A percentile compares a stretch with the other conserved stretches of the same genome.
These are phyloP conservation scores for Phanerochaete sordida DNA, from an alignment of 768 basidiomycete species.

Conservation along the genomic window DNA sequence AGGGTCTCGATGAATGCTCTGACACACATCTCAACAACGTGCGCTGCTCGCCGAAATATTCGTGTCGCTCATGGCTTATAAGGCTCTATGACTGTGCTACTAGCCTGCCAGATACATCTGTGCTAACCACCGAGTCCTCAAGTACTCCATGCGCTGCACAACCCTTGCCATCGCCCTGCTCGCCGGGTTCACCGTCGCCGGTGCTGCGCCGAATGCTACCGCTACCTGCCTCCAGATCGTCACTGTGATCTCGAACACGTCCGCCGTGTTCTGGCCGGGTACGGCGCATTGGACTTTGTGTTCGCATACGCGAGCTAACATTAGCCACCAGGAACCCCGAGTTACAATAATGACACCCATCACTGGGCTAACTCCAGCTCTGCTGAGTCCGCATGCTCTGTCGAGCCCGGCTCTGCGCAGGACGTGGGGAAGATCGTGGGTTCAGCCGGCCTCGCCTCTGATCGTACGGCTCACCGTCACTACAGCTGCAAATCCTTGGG, in stretches of 20 bases:
- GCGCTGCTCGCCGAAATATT: too few species aligned
- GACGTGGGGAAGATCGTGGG: constrained; percentile 51
- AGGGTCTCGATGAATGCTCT: too few species aligned
- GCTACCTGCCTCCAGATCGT: background rate
- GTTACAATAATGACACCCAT: constrained; percentile 39
- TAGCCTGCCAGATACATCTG: too few species aligned
- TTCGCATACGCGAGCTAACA: background rate
- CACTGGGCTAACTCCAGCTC: constrained; percentile 54
- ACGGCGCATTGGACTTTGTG: constrained; percentile 16
- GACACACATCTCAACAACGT: too few species aligned
- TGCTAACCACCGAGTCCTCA: too few species aligned
- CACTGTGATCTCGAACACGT: constrained; percentile 36
- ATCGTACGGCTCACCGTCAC: background rate
- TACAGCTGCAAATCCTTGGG: constrained; percentile 46
- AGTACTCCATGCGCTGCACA: background rate
- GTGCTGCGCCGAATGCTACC: background rate
- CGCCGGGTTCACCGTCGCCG: background rate
- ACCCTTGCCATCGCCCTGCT: background rate
- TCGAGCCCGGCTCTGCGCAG: constrained; percentile 51
- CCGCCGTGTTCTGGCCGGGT: constrained; percentile 45
- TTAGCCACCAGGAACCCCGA: constrained; percentile 3
- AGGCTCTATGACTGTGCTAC: too few species aligned
- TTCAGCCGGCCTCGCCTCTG: background rate
- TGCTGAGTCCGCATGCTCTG: constrained; percentile 46
- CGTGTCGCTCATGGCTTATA: too few species aligned